A percentile compares a stretch with the other conserved stretches of the same genome.
These are phyloP conservation scores for Hypoxylon fragiforme DNA, from an alignment of 495 filamentous ascomycete species.

Conservation along the genomic window DNA sequence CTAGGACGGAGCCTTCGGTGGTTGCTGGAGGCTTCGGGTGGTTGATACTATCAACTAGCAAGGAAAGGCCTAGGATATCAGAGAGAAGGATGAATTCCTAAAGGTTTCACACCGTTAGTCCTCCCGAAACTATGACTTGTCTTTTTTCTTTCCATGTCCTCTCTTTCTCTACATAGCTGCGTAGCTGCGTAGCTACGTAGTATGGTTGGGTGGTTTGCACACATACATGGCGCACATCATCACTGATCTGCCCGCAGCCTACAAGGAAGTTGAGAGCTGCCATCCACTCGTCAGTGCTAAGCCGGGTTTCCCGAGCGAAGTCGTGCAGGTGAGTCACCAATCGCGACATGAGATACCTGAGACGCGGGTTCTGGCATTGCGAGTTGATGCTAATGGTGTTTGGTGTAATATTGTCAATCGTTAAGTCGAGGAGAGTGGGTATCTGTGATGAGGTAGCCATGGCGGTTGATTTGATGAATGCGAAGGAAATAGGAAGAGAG, in stretches of 20 bases:
- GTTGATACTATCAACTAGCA: slow-evolving; percentile 88
- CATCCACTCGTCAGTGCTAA: slow-evolving; percentile 84
- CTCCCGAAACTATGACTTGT: not conserved
- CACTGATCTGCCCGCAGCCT: slow-evolving; percentile 72
- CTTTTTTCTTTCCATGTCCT: not conserved
- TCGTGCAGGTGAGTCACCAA: slow-evolving; percentile 81
- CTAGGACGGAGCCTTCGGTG: slow-evolving; percentile 88
- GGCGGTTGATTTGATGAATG: too few species aligned
- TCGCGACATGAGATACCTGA: slow-evolving; percentile 72
- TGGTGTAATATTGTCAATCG: slow-evolving; percentile 80
- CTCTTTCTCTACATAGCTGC: too few species aligned
- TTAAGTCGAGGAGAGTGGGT: slow-evolving; percentile 67
- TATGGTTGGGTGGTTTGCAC: too few species aligned
- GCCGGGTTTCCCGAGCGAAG: slow-evolving; percentile 77
- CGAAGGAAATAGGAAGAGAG: not conserved
- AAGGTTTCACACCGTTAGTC: not conserved
- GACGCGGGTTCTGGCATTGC: slow-evolving; percentile 63
- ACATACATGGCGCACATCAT: slow-evolving; percentile 67
- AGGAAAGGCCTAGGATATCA: slow-evolving; percentile 85
- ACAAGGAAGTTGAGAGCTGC: slow-evolving; percentile 70
- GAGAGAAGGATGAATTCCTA: slow-evolving; percentile 95
- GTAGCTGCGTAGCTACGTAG: not conserved
- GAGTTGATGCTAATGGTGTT: slow-evolving; percentile 77
- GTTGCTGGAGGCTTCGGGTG: slow-evolving; percentile 77
- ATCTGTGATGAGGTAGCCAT: slow-evolving; percentile 12